A percentile compares a stretch with the other conserved stretches of the same genome.
Evolutionary conservation across 441 rosid species (phyloP).

Genomic region (Mallotus japonicus): DNA sequence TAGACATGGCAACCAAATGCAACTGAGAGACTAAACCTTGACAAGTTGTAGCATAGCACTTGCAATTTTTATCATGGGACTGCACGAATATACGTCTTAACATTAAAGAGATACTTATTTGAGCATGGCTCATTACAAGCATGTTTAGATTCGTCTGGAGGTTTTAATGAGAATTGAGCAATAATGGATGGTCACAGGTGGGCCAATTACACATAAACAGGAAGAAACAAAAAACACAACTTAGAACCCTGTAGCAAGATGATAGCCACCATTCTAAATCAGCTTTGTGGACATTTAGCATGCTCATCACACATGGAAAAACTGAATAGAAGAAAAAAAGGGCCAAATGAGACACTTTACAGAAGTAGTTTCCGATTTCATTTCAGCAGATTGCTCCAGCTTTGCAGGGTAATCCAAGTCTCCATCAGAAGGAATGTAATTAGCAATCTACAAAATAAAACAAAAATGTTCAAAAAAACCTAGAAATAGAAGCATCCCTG

Average conservation of each 20-base stretch:
- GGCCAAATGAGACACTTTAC: conserved; percentile 31
- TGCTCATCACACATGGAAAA: conserved; percentile 5
- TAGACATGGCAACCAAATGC: background rate
- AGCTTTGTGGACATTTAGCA: conserved; percentile 1
- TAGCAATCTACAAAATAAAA: conserved; percentile 74
- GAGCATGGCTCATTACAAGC: background rate
- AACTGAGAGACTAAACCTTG: background rate
- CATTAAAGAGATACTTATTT: background rate
- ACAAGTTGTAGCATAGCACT: conserved; percentile 1
- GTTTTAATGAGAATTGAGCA: too few relatives aligned
- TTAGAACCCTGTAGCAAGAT: background rate
- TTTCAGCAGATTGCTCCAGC: conserved; percentile 60
- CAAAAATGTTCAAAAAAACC: conserved; percentile 15
- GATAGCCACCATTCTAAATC: background rate
- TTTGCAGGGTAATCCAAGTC: conserved; percentile 91
- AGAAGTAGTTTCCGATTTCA: conserved; percentile 45
- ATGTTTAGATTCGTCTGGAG: background rate
- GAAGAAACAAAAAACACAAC: conserved; percentile 4
- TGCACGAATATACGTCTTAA: background rate
- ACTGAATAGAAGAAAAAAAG: background rate
- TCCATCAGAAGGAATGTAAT: conserved; percentile 68
- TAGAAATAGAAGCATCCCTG: conserved; percentile 12
- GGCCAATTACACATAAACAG: background rate
- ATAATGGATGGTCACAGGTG: background rate
- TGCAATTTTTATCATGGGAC: background rate